Evolutionary conservation across 2,329 filamentous ascomycete species (phyloP), one percentile per base, ranked within the genome.

Genomic region (Diaporthe humulicola): DNA sequence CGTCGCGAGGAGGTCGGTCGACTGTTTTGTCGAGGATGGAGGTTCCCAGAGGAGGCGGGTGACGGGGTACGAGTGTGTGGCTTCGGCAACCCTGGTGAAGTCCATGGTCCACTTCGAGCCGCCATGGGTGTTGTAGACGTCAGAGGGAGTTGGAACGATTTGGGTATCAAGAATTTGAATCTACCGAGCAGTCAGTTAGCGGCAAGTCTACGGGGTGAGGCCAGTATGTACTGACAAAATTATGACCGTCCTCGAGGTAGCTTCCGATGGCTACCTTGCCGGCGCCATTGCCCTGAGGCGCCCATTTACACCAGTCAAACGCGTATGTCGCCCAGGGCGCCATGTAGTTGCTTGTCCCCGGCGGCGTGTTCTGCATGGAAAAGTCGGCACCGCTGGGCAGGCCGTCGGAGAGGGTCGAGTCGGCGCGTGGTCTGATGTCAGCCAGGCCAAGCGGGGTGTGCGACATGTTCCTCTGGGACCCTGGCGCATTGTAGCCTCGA

Each of bases 291-390:
- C 85, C 92, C 80, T 95, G 91, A 3, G 96, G 92, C 22, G 94
- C 92, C 96, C 97, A 99, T 85, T 99, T 99, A 87, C 97, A 99
- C 97, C 97, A 99, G 86, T 99, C 97, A 80, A 98, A 96, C 17
- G 97, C 96, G 83, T 98, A 99, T 73, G 98, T 93, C 19, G 95
- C 93, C 95, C 97, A 99, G 0, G 96, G 96, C 6, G 96, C 95
- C 77, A 98, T 86, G 82, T 98, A 98, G 83, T 96, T 98, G 87
- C 95, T 98, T 77, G 96, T 97, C 82, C 94, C 84, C 82, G 93
- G 83, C 84, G 91, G 87, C 76, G 91, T 82, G 81, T 91, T 90
- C 77, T 91, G 90, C 70, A 91, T 87, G 80, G 95, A 94, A 81
- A 93, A 93, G 70, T 90, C 87, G 56, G 88, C 78, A 84, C 88